Evolutionary conservation across 148 eudicot species (phyloP).

Genomic region (Diospyros kaki): DNA sequence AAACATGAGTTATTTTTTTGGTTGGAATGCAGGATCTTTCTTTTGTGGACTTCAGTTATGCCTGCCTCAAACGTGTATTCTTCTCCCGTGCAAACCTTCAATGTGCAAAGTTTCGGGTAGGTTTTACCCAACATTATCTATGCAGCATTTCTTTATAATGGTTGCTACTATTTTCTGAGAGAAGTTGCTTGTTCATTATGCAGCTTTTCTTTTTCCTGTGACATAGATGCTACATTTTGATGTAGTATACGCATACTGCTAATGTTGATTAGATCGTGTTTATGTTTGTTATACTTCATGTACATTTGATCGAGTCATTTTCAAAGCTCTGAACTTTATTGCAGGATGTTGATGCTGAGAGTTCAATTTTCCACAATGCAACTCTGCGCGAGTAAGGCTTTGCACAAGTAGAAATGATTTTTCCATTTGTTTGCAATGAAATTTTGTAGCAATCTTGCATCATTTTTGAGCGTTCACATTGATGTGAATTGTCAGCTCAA

Average conservation of each 20-base stretch:
- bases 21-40: constrained; percentile 63
- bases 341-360: constrained; percentile 92
- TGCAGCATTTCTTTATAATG: background rate
- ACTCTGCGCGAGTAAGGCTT: constrained; percentile 82
- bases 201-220: background rate
- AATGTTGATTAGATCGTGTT: background rate
- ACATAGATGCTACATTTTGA: too few relatives aligned
- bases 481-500: constrained; percentile 21
- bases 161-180: background rate
- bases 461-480: constrained; percentile 8
- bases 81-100: constrained; percentile 98
- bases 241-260: background rate
- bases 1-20: background rate
- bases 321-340: constrained; percentile 8
- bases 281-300: background rate
- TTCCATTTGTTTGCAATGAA: background rate
- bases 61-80: constrained; percentile 75
- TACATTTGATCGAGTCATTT: background rate
- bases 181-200: background rate
- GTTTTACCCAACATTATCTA: constrained; percentile 7
- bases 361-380: constrained; percentile 85
- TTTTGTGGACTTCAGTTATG: constrained; percentile 88
- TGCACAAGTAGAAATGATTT: constrained; percentile 6
- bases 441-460: background rate
- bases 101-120: constrained; percentile 84